Evolutionary conservation across 345 rosid species (phyloP).

Genomic region (Arabidopsis suecica): DNA sequence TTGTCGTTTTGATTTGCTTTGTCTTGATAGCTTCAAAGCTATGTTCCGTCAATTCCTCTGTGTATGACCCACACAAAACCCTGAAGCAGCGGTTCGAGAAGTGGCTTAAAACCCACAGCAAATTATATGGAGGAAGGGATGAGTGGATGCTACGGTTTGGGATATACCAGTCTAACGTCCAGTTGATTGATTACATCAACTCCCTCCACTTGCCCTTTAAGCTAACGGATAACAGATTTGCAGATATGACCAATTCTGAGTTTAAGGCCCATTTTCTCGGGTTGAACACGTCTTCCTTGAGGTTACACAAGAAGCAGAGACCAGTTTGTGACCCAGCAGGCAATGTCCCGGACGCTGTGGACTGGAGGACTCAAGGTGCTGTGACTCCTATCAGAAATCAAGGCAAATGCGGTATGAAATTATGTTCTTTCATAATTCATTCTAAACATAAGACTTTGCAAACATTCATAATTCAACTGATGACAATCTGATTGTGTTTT

Average conservation of each 20-base stretch:
- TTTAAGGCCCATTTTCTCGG: conserved; percentile 62
- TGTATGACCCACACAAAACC: conserved; percentile 37
- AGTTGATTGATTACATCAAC: conserved; percentile 68
- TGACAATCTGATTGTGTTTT: conserved; percentile 13
- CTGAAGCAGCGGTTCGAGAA: conserved; percentile 57
- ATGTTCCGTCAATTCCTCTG: conserved; percentile 17
- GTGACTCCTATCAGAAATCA: conserved; percentile 84
- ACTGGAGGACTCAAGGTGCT: conserved; percentile 84
- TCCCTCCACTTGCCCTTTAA: conserved; percentile 63
- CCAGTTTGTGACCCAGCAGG: neutral
- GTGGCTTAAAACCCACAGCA: conserved; percentile 56
- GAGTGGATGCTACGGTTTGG: conserved; percentile 66
- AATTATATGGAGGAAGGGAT: conserved; percentile 47
- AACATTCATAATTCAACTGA: conserved; percentile 17
- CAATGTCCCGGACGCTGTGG: conserved; percentile 52
- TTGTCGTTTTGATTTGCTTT: conserved; percentile 36
- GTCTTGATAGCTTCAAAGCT: conserved; percentile 48
- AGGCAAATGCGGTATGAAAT: conserved; percentile 78
- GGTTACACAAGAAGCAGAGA: conserved; percentile 6
- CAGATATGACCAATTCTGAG: conserved; percentile 83
- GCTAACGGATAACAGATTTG: conserved; percentile 77
- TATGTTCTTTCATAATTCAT: conserved; percentile 22
- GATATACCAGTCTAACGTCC: conserved; percentile 67
- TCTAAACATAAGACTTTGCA: conserved; percentile 17
- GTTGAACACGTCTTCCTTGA: conserved; percentile 13